These are phyloP conservation scores for Cynanchum wilfordii DNA, from an alignment of 257 asterid genomes.

Conservation along the genomic window DNA sequence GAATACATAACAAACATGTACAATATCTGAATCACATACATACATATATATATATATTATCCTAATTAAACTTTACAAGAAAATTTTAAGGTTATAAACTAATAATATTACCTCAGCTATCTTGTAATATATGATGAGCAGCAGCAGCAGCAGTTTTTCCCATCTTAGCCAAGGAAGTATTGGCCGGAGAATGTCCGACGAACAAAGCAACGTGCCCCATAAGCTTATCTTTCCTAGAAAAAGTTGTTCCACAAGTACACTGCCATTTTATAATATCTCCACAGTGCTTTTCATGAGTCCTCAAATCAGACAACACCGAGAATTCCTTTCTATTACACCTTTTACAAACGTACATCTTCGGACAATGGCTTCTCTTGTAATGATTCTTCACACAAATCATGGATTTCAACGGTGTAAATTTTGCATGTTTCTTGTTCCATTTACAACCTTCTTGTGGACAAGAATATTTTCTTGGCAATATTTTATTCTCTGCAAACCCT, in stretches of 20 bases:
- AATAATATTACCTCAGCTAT: neutral
- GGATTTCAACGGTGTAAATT: constrained; percentile 70
- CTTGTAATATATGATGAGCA: constrained; percentile 4
- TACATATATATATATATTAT: no score
- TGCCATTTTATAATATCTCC: constrained; percentile 60
- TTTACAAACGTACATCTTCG: constrained; percentile 76
- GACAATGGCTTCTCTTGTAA: constrained; percentile 78
- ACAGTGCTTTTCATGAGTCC: constrained; percentile 85
- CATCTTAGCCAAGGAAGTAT: constrained; percentile 22
- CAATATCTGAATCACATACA: no score
- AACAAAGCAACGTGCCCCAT: constrained; percentile 69
- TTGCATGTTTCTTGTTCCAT: constrained; percentile 62
- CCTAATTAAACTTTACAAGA: constrained; percentile 10
- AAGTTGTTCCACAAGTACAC: constrained; percentile 75
- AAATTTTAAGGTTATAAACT: neutral
- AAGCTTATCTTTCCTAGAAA: constrained; percentile 80
- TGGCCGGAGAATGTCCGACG: constrained; percentile 53
- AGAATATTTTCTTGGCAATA: constrained; percentile 45
- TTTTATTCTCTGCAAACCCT: no score
- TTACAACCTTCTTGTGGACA: constrained; percentile 83
- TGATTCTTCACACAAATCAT: constrained; percentile 84
- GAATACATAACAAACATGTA: no score
- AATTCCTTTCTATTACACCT: constrained; percentile 55
- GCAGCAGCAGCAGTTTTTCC: constrained; percentile 12
- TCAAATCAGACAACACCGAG: constrained; percentile 67